These are phyloP conservation scores for Oidium heveae DNA, from an alignment of 2,329 filamentous ascomycete species.

Conservation along the genomic window DNA sequence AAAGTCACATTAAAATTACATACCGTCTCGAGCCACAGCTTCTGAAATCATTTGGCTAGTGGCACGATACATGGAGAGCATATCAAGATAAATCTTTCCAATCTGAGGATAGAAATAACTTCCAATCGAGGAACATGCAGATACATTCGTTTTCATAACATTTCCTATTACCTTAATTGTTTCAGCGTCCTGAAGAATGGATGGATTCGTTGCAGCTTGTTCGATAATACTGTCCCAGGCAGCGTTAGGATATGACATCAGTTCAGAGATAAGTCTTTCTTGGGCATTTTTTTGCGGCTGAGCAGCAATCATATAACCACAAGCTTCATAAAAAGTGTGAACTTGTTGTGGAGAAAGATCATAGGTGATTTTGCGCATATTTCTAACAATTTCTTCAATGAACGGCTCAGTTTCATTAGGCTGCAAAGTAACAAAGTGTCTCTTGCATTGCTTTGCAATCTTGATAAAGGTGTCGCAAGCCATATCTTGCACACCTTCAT, in stretches of 20 bases:
- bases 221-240: conserved; percentile 93
- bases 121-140: conserved; percentile 90
- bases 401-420: conserved; percentile 87
- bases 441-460: conserved; percentile 92
- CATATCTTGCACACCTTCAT: conserved; percentile 99
- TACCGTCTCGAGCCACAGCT: conserved; percentile 64
- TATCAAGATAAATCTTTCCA: conserved; percentile 89
- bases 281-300: conserved; percentile 90
- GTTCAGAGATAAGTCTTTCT: conserved; percentile 66
- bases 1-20: conserved; percentile 7
- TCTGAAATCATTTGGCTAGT: conserved; percentile 94
- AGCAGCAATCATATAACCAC: conserved; percentile 95
- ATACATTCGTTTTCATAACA: conserved; percentile 99
- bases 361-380: conserved; percentile 83
- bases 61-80: conserved; percentile 96
- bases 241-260: conserved; percentile 81
- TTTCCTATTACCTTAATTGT: conserved; percentile 98
- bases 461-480: conserved; percentile 99
- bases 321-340: conserved; percentile 97
- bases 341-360: conserved; percentile 92
- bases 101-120: conserved; percentile 97
- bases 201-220: conserved; percentile 60
- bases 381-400: conserved; percentile 94
- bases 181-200: conserved; percentile 70
- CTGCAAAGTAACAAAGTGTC: conserved; percentile 90